Conservation (phyloP, 1,284 basidiomycete genomes). For the Bondarzewia mesenterica region DNA sequence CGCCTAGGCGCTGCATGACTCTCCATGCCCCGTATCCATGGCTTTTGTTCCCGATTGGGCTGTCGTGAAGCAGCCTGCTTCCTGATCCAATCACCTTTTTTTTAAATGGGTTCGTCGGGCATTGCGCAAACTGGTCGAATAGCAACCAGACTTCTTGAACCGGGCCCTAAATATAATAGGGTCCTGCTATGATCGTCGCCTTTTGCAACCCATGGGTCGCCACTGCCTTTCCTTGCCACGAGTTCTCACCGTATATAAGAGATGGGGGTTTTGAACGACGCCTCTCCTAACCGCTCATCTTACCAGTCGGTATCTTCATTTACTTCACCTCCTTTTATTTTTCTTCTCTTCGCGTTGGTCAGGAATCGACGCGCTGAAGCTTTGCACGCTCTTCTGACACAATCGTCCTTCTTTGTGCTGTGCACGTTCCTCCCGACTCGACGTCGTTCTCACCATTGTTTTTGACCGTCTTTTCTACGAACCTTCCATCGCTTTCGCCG, state of each 20-base stretch:
- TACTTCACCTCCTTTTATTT: background rate
- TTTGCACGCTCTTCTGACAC: background rate
- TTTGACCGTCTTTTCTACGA: background rate
- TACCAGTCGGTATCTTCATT: background rate
- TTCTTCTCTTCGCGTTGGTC: background rate
- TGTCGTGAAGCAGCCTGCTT: no score
- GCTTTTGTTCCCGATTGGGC: background rate
- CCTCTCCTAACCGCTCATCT: constrained; percentile 2
- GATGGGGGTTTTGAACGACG: background rate
- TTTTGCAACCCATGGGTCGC: no score
- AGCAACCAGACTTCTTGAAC: no score
- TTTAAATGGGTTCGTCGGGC: no score
- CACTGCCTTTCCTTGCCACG: no score
- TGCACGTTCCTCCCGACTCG: background rate
- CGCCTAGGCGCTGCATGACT: background rate
- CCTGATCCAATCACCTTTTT: no score
- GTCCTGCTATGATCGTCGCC: no score
- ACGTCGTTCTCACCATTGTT: background rate
- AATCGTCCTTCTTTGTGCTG: background rate
- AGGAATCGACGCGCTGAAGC: constrained; percentile 1
- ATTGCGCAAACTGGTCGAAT: no score
- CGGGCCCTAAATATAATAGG: no score
- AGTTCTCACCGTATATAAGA: background rate
- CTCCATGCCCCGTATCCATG: background rate
- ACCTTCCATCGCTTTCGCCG: background rate